phyloP scores from a whole-genome alignment of 495 filamentous ascomycete genomes.

The Emericellopsis terricola region DNA sequence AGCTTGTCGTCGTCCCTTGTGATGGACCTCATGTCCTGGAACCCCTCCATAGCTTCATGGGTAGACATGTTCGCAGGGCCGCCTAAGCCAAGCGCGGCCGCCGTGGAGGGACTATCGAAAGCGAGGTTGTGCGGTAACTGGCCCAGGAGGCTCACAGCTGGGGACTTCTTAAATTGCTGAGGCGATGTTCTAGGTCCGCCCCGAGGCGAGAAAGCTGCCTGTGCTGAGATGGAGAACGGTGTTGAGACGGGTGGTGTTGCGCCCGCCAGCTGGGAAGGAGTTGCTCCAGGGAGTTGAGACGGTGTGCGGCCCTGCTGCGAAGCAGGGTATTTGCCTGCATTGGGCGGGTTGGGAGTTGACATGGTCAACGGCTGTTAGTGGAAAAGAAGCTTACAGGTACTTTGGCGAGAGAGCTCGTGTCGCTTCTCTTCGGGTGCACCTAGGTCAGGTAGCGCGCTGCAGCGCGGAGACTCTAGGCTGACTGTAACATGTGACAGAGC shows the following conservation, averaged over 20 bases:
- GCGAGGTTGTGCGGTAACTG: slow-evolving; percentile 20
- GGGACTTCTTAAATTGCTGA: slow-evolving; percentile 37
- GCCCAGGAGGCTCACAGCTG: slow-evolving; percentile 19
- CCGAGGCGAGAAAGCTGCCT: slow-evolving; percentile 31
- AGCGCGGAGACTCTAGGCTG: too few species aligned
- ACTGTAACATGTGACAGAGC: too few species aligned
- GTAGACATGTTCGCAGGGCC: slow-evolving; percentile 22
- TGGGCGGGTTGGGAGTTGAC: slow-evolving; percentile 34
- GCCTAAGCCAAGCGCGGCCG: slow-evolving; percentile 25
- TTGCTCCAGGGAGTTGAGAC: slow-evolving; percentile 30
- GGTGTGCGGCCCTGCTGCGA: slow-evolving; percentile 28
- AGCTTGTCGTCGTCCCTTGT: slow-evolving; percentile 37
- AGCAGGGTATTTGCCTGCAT: slow-evolving; percentile 21
- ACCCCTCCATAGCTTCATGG: slow-evolving; percentile 12
- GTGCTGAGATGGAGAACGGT: slow-evolving; percentile 29
- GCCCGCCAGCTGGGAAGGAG: slow-evolving; percentile 25
- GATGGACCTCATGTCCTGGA: slow-evolving; percentile 5
- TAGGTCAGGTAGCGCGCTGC: slow-evolving; percentile 1
- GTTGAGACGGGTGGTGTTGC: slow-evolving; percentile 37
- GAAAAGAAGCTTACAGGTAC: too few species aligned
- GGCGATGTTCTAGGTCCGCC: slow-evolving; percentile 32
- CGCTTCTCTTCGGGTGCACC: neutral
- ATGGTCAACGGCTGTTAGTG: too few species aligned
- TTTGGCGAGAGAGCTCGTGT: too few species aligned
- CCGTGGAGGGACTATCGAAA: slow-evolving; percentile 35